These are phyloP conservation scores for Sequoiadendron giganteum DNA, from an alignment of 75 land plant genomes.

Conservation along the genomic window DNA sequence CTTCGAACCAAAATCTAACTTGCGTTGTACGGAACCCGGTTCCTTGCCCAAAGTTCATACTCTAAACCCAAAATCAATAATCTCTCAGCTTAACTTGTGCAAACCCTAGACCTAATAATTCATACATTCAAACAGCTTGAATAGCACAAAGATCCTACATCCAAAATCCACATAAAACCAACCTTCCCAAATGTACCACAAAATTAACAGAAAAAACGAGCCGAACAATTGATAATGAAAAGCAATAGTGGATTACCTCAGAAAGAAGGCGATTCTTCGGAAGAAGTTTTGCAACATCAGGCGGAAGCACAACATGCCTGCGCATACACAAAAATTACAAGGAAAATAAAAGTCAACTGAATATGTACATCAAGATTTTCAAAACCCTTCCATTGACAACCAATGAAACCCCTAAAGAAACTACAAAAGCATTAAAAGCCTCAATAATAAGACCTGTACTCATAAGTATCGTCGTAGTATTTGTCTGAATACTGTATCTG, in stretches of 20 bases:
- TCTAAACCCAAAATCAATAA: not conserved
- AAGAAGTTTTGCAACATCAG: conserved; percentile 83
- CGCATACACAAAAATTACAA: not conserved
- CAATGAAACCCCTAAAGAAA: not conserved
- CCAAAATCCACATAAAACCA: not conserved
- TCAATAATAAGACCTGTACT: conserved; percentile 63
- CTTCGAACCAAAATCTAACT: too few relatives aligned
- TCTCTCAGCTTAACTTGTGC: not conserved
- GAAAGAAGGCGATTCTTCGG: conserved; percentile 87
- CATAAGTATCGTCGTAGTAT: conserved; percentile 87
- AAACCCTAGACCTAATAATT: not conserved
- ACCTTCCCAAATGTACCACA: not conserved
- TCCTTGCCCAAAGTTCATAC: too few relatives aligned
- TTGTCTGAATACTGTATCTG: conserved; percentile 96
- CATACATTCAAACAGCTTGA: not conserved
- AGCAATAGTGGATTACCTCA: conserved; percentile 46
- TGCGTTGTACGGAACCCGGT: too few relatives aligned
- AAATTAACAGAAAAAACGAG: not conserved
- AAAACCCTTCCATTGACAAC: not conserved
- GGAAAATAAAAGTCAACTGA: not conserved
- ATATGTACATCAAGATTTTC: not conserved
- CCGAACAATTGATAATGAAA: not conserved
- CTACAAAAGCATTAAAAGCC: not conserved
- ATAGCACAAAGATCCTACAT: not conserved
- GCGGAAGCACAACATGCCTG: conserved; percentile 94